phyloP scores from a whole-genome alignment of 1,284 basidiomycete species.

The Phlebopus sp. region DNA sequence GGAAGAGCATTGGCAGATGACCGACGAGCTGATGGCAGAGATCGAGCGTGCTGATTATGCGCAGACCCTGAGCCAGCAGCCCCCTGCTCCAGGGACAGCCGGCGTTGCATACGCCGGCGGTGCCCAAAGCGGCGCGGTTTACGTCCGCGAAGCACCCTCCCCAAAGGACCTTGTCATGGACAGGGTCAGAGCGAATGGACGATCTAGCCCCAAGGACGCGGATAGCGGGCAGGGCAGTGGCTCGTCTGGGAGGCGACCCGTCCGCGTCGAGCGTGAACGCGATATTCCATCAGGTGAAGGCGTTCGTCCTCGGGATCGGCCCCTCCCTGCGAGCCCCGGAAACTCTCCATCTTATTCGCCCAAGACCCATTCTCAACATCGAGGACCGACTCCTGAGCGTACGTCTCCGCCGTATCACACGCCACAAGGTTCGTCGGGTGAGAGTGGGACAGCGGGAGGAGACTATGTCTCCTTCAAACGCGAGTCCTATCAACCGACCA shows the following conservation, averaged over 20 bases:
- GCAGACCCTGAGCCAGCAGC: slow-evolving; percentile 35
- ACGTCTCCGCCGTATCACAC: slow-evolving; percentile 52
- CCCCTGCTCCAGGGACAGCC: slow-evolving; percentile 39
- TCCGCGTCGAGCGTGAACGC: slow-evolving; percentile 23
- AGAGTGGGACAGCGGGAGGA: slow-evolving; percentile 41
- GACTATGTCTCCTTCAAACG: slow-evolving; percentile 50
- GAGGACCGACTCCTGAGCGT: slow-evolving; percentile 48
- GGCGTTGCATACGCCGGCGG: slow-evolving; percentile 54
- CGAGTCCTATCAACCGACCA: slow-evolving; percentile 40
- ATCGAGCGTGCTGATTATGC: slow-evolving; percentile 58
- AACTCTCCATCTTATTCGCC: slow-evolving; percentile 46
- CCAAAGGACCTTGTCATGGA: too few species aligned
- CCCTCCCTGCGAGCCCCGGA: slow-evolving; percentile 38
- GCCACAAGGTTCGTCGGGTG: slow-evolving; percentile 49
- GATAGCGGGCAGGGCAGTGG: slow-evolving; percentile 33
- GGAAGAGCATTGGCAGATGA: slow-evolving; percentile 63
- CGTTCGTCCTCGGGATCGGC: slow-evolving; percentile 48
- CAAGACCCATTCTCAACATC: slow-evolving; percentile 33
- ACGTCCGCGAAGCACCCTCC: slow-evolving; percentile 32
- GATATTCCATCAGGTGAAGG: slow-evolving; percentile 48
- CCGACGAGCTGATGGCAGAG: slow-evolving; percentile 64
- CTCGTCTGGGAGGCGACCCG: slow-evolving; percentile 21
- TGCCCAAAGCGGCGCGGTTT: slow-evolving; percentile 35
- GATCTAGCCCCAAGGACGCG: slow-evolving; percentile 50
- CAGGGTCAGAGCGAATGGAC: slow-evolving; percentile 49